Evolutionary conservation across 371 early-diverging fungal species (phyloP), one percentile per base, ranked within the genome.

Genomic region (Saksenaea vasiformis): DNA sequence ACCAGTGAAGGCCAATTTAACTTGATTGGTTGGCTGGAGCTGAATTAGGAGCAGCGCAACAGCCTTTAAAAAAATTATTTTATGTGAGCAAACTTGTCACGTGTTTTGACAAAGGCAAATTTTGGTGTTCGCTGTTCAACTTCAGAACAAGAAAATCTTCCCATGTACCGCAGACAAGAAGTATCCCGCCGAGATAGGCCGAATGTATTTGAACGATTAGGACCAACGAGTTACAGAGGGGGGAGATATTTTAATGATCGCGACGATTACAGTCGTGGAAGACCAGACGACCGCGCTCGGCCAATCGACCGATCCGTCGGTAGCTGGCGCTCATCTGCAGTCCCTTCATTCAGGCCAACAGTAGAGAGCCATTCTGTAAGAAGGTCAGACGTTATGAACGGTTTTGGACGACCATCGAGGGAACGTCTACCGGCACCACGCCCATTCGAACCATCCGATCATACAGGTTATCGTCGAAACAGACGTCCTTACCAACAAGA

Each of bases 91-190:
- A 11, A 14, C 1, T 39, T 39, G 39, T 39, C 39, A 39, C 39
- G 39, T 39, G 39, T 31, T n/a, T n/a, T 39, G n/a, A 39, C 39
- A 39, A 39, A 2, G 11, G 1, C 17, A 22, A 47, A 17, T 47
- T 17, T 47, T 22, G 7, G 51, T 22, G 1, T 8, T 10, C 51
- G 22, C 22, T 7, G 22, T 19, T 19, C 10, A 47, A n/a, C 22
- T 4, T 22, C 5, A 11, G 51, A 47, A 22, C 26, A 19, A 22
- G 39, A 11, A 47, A 47, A 17, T 22, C 27, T 47, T 47, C 22
- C 10, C n/a, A 47, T 47, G 51, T 22, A 47, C 10, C 51, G 51
- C 24, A 47, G 51, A 47, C 51, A 47, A 47, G 51, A 47, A n/a
- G 24, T 47, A 47, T 47, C 3, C 51, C 51, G 51, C 51, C 26